Evolutionary conservation across 306 rosid species (phyloP).

Genomic region (Hippophae gyantsensis): DNA sequence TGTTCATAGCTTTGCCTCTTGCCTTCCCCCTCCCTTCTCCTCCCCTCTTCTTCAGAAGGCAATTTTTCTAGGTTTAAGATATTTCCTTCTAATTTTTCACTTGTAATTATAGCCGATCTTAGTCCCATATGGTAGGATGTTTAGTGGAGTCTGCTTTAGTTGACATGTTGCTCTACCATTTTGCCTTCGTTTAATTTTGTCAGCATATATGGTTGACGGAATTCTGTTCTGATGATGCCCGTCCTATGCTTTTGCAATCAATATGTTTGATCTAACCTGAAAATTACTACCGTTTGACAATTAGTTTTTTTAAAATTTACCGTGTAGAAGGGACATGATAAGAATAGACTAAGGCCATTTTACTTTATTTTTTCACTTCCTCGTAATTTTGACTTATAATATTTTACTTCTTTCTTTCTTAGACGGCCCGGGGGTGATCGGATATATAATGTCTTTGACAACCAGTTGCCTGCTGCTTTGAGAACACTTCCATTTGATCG

Average conservation of each 20-base stretch:
- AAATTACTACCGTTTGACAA: no score
- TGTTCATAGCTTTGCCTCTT: conserved; percentile 2
- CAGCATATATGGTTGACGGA: no score
- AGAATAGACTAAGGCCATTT: background rate
- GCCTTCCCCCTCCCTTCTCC: background rate
- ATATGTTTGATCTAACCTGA: no score
- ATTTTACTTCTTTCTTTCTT: background rate
- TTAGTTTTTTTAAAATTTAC: no score
- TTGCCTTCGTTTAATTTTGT: no score
- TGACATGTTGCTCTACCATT: no score
- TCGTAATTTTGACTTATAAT: background rate
- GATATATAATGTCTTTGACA: conserved; percentile 86
- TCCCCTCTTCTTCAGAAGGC: conserved; percentile 10
- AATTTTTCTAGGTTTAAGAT: background rate
- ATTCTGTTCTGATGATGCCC: no score
- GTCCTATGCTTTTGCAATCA: no score
- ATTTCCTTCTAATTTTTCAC: no score
- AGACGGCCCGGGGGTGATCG: conserved; percentile 99
- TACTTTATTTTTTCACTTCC: background rate
- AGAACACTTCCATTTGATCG: conserved; percentile 95
- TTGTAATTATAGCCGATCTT: background rate
- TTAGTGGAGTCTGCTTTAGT: no score
- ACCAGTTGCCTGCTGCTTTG: conserved; percentile 97
- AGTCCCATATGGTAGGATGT: background rate
- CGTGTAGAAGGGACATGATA: no score